These are phyloP conservation scores for Agarophyton chilense DNA, from an alignment of 23 red algal species.

Conservation along the genomic window DNA sequence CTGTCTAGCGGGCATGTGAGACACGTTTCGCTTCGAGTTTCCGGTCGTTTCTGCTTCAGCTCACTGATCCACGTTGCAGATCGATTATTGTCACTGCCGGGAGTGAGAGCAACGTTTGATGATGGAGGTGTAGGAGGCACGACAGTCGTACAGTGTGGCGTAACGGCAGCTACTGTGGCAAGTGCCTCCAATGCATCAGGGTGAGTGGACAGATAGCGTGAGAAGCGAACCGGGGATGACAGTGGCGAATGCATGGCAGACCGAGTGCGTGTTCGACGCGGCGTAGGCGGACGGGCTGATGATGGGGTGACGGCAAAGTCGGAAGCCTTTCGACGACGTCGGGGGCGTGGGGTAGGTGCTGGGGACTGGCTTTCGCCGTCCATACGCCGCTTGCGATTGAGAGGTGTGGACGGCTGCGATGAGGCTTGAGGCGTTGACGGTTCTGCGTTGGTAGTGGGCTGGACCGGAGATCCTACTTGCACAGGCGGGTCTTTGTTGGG, in stretches of 20 bases:
- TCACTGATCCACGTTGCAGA: slow-evolving; percentile 22
- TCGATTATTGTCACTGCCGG: background rate
- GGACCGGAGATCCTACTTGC: too few relatives aligned
- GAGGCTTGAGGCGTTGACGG: background rate
- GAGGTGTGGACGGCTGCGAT: background rate
- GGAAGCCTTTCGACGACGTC: background rate
- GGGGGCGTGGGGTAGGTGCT: background rate
- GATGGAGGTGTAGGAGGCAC: background rate
- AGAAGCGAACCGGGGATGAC: background rate
- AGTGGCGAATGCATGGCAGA: background rate
- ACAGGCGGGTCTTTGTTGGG: too few relatives aligned
- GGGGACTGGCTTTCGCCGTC: background rate
- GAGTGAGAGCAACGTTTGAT: slow-evolving; percentile 1
- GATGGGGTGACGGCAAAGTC: background rate
- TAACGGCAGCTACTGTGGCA: slow-evolving; percentile 43
- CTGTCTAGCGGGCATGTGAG: slow-evolving; percentile 1
- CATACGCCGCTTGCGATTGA: background rate
- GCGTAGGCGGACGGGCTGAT: background rate
- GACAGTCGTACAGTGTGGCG: background rate
- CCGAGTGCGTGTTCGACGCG: background rate
- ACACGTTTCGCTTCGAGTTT: background rate
- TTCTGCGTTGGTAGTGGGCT: too few relatives aligned
- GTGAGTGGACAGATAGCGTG: slow-evolving; percentile 4
- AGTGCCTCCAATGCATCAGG: slow-evolving; percentile 58
- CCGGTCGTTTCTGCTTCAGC: background rate